A percentile compares a stretch with the other conserved stretches of the same genome.
Evolutionary conservation across 2,329 filamentous ascomycete species (phyloP).

Genomic region (Herpomyces periplanetae): DNA sequence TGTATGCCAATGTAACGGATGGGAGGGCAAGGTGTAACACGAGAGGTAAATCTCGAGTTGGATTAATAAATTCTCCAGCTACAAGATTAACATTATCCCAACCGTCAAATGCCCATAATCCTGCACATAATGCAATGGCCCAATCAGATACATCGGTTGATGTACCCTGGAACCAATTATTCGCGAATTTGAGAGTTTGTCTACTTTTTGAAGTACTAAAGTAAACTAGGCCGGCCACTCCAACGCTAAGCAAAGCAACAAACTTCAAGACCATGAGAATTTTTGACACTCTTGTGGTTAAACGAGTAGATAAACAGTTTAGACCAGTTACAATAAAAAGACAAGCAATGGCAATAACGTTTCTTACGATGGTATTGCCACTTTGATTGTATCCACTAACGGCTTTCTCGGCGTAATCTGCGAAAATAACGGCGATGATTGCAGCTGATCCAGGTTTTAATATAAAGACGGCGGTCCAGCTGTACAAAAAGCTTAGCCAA

Average conservation of each 20-base stretch:
- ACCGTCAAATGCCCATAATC: slow-evolving; percentile 87
- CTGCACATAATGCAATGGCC: slow-evolving; percentile 77
- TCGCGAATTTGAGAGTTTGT: slow-evolving; percentile 42
- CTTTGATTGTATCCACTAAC: slow-evolving; percentile 46
- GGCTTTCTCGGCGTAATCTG: slow-evolving; percentile 73
- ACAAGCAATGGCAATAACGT: slow-evolving; percentile 39
- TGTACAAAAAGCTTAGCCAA: slow-evolving; percentile 64
- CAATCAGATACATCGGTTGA: slow-evolving; percentile 40
- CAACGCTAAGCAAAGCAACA: slow-evolving; percentile 46
- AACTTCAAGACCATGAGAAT: slow-evolving; percentile 94
- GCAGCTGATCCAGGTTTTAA: slow-evolving; percentile 71
- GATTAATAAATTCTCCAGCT: slow-evolving; percentile 78
- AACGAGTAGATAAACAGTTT: slow-evolving; percentile 60
- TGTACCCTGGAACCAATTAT: slow-evolving; percentile 59
- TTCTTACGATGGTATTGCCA: slow-evolving; percentile 57
- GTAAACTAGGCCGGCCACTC: slow-evolving; percentile 59
- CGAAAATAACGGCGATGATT: slow-evolving; percentile 90
- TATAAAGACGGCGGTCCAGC: slow-evolving; percentile 76
- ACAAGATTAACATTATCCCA: slow-evolving; percentile 99
- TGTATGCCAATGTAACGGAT: slow-evolving; percentile 54
- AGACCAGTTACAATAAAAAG: slow-evolving; percentile 36
- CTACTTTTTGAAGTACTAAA: slow-evolving; percentile 34
- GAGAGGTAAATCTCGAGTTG: slow-evolving; percentile 48
- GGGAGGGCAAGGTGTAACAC: slow-evolving; percentile 93
- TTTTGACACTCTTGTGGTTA: slow-evolving; percentile 58